Evolutionary conservation across 2,329 filamentous ascomycete genomes (phyloP).

Genomic region (Lecanicillium sp.): DNA sequence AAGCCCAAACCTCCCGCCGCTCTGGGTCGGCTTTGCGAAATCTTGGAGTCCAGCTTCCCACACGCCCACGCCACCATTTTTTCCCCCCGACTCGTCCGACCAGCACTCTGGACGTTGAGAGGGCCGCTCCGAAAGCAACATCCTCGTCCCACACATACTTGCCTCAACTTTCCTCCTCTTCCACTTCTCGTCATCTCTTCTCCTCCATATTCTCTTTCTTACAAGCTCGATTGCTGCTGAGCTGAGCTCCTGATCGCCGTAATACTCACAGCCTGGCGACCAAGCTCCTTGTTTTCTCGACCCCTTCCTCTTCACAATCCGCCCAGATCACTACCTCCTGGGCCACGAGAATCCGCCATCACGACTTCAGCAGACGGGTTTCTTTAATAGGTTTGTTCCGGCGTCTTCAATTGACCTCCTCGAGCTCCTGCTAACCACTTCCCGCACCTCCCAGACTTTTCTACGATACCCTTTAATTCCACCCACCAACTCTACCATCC

Average conservation of each 20-base stretch:
- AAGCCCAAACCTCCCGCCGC: not conserved
- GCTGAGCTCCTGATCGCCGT: constrained; percentile 9
- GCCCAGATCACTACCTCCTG: not conserved
- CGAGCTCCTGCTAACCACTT: constrained; percentile 4
- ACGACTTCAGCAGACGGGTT: constrained; percentile 20
- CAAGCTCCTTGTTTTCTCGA: constrained; percentile 9
- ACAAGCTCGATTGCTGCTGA: constrained; percentile 14
- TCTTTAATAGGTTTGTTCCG: constrained; percentile 27
- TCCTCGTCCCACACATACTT: constrained; percentile 12
- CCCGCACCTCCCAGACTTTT: constrained; percentile 21
- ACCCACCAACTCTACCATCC: constrained; percentile 2
- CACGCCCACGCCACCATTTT: constrained; percentile 6
- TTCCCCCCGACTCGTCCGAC: constrained; percentile 11
- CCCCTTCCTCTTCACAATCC: not conserved
- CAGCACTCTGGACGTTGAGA: constrained; percentile 14
- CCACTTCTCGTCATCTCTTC: constrained; percentile 5
- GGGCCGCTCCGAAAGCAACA: not conserved
- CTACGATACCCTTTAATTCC: constrained; percentile 36
- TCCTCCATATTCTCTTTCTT: constrained; percentile 11
- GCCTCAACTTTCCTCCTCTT: constrained; percentile 8
- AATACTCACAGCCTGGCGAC: constrained; percentile 4
- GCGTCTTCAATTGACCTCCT: not conserved
- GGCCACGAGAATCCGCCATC: constrained; percentile 2
- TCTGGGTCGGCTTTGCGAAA: not conserved
- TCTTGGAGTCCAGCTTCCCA: constrained; percentile 5